Base-by-base conservation (phyloP, 768 basidiomycete species). In the Boletus rubescentipes region DNA sequence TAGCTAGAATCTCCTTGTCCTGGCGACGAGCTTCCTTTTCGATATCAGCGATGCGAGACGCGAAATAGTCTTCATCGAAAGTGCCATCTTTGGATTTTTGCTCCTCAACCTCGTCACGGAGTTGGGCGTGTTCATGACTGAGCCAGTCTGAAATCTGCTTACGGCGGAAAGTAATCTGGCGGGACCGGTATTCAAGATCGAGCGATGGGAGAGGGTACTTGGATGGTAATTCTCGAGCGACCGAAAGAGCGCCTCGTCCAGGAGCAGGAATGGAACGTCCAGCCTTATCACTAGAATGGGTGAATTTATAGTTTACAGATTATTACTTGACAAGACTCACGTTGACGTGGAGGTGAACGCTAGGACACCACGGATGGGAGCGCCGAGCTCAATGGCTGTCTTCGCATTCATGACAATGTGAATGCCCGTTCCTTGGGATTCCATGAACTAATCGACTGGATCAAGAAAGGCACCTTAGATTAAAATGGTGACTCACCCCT, bases 221-320 rank as follows among this genome's bases (percentile, higher is more conserved):
- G 2, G 89, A 82, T 9, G 86, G 78, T 40, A 96, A 75, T 75
- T 98, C 86, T 57, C 93, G 82, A 14, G 93, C 97, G 51, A 95
- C 85, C 10, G 86, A 84, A 36, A 99, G 82, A 26, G 93, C 90
- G 60, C 97, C 97, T 54, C 87, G 87, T 52, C 97, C 97, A 45
- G 97, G 97, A 55, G 97, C 97, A 41, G 97, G 97, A 52, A 99
- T 86, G 4, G 95, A 98, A 46, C 97, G 93, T 16, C 97, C 97
- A 55, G 97, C 96, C 75, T 99, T 99, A 78, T 99, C 97, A 61
- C 91, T 96, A 60, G 39, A 44, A 51, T 23, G 21, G 45, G 37
- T 64, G 36, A 63, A 40, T 46, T 50, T 29, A 30, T 30, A 12
- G 31, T 32, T 18, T 21, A 3, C 44, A 32, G 21, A 45, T 36